Base-by-base conservation (phyloP, 106 monocot genomes). In the Platanthera guangdongensis region DNA sequence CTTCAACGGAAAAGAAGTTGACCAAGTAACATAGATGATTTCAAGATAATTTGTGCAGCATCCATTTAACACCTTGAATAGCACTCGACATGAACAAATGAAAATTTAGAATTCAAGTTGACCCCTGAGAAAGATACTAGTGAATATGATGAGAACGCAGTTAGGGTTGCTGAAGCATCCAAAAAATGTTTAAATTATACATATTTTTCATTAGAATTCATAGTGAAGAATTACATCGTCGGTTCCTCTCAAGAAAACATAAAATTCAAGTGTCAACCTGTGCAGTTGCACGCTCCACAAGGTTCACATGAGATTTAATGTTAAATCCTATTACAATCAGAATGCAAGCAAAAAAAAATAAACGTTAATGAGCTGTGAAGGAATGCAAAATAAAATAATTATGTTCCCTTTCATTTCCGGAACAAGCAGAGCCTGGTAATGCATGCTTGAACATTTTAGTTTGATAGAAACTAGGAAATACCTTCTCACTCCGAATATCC, bases 401-500 rank as follows among this genome's bases (percentile, higher is more conserved):
- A 4, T 25, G 8, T 63, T 63, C n/a, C 25, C 14, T 53, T n/a
- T 25, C 63, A 1, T 63, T 63, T 63, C 8, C 10, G 8, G 12
- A 6, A 59, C n/a, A 16, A 59, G 6, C 19, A 10, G 3, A 70
- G 11, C 47, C 0, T 7, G 5, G n/a, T 70, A 28, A 45, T 68
- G 13, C 10, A 46, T 45, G 46, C 68, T 68, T 68, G 47, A 70
- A 70, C 47, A 47, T 47, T 70, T 9, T 47, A 70, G 5, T 47
- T 45, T 47, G 8, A 47, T 2, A 70, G n/a, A 70, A 51, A 21
- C 8, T 19, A 51, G 50, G 14, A 7, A 62, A 25, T 84, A 99
- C 97, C 94, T 92, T 88, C 57, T 94, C 90, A 87, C 97, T 91
- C 73, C 73, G 87, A 63, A 99, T 88, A 47, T 94, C 89, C 13